These are phyloP conservation scores for Ascochyta lentis DNA, from an alignment of 2,329 filamentous ascomycete species.

Conservation along the genomic window DNA sequence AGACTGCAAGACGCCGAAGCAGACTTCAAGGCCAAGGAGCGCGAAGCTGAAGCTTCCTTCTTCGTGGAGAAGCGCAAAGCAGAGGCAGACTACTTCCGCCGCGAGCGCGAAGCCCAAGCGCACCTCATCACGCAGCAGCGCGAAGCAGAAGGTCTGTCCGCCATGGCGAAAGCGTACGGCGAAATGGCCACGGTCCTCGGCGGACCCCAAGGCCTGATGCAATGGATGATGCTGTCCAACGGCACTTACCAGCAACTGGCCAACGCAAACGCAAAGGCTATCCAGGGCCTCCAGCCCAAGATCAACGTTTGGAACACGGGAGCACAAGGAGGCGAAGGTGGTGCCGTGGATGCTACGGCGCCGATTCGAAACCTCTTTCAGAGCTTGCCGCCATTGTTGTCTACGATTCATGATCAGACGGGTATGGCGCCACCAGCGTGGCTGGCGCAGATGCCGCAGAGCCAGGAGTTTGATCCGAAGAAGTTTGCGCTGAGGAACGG, in stretches of 20 bases:
- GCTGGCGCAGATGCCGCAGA: constrained; percentile 63
- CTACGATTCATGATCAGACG: constrained; percentile 87
- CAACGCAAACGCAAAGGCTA: constrained; percentile 76
- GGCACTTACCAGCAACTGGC: constrained; percentile 80
- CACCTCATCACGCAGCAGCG: constrained; percentile 67
- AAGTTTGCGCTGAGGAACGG: constrained; percentile 37
- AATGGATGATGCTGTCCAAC: constrained; percentile 88
- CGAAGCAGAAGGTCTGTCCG: constrained; percentile 77
- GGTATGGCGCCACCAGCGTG: constrained; percentile 81
- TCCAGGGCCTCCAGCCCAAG: constrained; percentile 82
- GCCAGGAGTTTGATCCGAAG: constrained; percentile 26
- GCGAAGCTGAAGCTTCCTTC: constrained; percentile 57
- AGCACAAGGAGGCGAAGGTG: constrained; percentile 52
- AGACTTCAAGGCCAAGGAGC: constrained; percentile 49
- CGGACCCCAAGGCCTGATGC: constrained; percentile 77
- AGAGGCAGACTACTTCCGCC: constrained; percentile 50
- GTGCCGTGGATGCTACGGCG: constrained; percentile 61
- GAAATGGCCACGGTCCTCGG: constrained; percentile 76
- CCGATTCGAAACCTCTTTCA: constrained; percentile 84
- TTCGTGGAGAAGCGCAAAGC: constrained; percentile 55
- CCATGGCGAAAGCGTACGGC: constrained; percentile 82
- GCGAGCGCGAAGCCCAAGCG: constrained; percentile 65
- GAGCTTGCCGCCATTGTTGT: constrained; percentile 80
- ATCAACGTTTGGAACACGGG: constrained; percentile 91
- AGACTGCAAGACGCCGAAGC: constrained; percentile 53